Percentiles rank a stretch among this genome's conserved stretches.
phyloP scores from a whole-genome alignment of 441 rosid genomes.

The Populus hybrid region DNA sequence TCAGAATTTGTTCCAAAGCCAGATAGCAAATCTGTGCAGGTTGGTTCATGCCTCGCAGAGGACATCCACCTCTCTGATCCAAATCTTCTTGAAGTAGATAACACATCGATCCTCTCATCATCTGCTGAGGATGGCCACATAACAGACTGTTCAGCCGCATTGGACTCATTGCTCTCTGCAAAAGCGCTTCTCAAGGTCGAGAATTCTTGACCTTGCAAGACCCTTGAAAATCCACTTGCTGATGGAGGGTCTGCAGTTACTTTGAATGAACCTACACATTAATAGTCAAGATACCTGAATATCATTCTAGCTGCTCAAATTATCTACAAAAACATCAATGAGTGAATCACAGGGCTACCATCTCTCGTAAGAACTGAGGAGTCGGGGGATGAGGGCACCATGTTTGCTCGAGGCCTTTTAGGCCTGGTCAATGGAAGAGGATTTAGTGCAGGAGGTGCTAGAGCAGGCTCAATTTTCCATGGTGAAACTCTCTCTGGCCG shows the following conservation, averaged over 20 bases:
- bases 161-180: conserved; percentile 58
- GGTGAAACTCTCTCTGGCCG: conserved; percentile 97
- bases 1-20: conserved; percentile 56
- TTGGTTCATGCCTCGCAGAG: conserved; percentile 55
- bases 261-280: conserved; percentile 56
- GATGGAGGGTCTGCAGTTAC: conserved; percentile 60
- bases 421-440: conserved; percentile 78
- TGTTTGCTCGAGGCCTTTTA: conserved; percentile 72
- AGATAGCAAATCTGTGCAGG: conserved; percentile 74
- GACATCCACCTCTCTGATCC: conserved; percentile 57
- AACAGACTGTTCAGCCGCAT: conserved; percentile 54
- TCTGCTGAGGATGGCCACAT: conserved; percentile 55
- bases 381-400: conserved; percentile 61
- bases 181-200: conserved; percentile 72
- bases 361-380: conserved; percentile 76
- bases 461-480: conserved; percentile 94
- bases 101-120: conserved; percentile 58
- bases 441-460: conserved; percentile 79
- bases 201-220: conserved; percentile 98
- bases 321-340: not conserved
- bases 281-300: conserved; percentile 4
- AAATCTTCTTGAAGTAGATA: conserved; percentile 54
- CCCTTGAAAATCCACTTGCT: conserved; percentile 73
- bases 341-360: conserved; percentile 35
- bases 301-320: not conserved